Conservation (phyloP, 2,329 filamentous ascomycete species). For the Penicillium sp. region DNA sequence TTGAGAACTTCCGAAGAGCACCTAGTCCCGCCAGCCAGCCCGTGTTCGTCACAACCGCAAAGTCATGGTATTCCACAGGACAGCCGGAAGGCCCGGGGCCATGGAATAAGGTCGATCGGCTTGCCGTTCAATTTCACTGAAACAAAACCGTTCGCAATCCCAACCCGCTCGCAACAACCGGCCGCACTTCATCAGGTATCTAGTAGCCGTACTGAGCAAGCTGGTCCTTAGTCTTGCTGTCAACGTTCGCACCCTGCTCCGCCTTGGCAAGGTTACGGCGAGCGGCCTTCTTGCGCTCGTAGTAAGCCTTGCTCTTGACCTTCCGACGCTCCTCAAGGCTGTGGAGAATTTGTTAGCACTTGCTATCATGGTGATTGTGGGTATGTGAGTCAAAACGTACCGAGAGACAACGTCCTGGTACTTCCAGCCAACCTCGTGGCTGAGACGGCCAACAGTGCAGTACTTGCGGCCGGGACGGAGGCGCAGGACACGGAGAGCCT, state of each 20-base stretch:
- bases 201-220: conserved; percentile 93
- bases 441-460: conserved; percentile 97
- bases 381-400: conserved; percentile 56
- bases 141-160: conserved; percentile 42
- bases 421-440: conserved; percentile 99
- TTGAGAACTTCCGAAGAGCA: conserved; percentile 30
- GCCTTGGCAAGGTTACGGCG: conserved; percentile 87
- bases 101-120: conserved; percentile 41
- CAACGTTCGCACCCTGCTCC: conserved; percentile 85
- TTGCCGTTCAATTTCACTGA: conserved; percentile 41
- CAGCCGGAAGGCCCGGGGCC: conserved; percentile 16
- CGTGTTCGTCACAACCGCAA: conserved; percentile 37
- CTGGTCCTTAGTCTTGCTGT: conserved; percentile 82
- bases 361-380: neutral
- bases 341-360: conserved; percentile 25
- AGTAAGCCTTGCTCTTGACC: conserved; percentile 98
- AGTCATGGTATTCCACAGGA: conserved; percentile 36
- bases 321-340: conserved; percentile 99
- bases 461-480: conserved; percentile 99
- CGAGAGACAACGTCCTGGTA: conserved; percentile 99
- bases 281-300: conserved; percentile 99
- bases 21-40: conserved; percentile 25
- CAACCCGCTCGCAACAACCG: conserved; percentile 43
- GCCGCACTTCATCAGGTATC: conserved; percentile 40
- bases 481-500: conserved; percentile 93